Evolutionary conservation across 352 stramenopile species (phyloP), one percentile per base, ranked within the genome.

Genomic region (Labyrinthula sp.): DNA sequence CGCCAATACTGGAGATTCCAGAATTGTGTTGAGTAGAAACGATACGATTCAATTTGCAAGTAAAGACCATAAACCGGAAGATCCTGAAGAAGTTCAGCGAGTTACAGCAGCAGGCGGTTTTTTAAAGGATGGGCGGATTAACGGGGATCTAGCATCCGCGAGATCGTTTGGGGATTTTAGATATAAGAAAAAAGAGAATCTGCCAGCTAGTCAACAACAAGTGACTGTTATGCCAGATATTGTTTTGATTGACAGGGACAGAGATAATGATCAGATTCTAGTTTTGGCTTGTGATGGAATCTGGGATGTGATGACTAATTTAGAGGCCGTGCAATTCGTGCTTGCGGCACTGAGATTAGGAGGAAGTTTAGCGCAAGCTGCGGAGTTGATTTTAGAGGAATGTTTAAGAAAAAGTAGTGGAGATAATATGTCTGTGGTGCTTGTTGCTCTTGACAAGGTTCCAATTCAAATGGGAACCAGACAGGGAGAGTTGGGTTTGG

Each of bases 221-320:
- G 58, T 70, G 28, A 83, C 74, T 14, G 68, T 73, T 0, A 73
- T 84, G 52, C 76, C 79, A 0, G 79, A 92, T 10, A 71, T 89
- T 49, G 68, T 76, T 56, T 64, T 82, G 36, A 61, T 82, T 34
- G 31, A 57, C 45, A 65, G 76, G 6, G 67, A 79, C 38, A 64
- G 66, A 22, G 62, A 29, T 0, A 34, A 63, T 30, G 75, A 89
- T 41, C 72, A 89, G 57, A 87, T 89, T 45, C 57, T 89, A 2
- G 56, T 90, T 12, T 62, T 92, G 25, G 79, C 77, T 6, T 92
- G 79, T 46, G 78, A 92, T 41, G 79, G 78, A 28, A 83, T 89
- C 38, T 89, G 79, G 78, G 79, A 92, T 38, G 78, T 89, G 25
- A 85, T 91, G 71, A 71, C 54, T 34, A 83, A 88, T 37, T 68